Conservation (phyloP, 352 stramenopile genomes). For the Globisporangium heterothallicum region DNA sequence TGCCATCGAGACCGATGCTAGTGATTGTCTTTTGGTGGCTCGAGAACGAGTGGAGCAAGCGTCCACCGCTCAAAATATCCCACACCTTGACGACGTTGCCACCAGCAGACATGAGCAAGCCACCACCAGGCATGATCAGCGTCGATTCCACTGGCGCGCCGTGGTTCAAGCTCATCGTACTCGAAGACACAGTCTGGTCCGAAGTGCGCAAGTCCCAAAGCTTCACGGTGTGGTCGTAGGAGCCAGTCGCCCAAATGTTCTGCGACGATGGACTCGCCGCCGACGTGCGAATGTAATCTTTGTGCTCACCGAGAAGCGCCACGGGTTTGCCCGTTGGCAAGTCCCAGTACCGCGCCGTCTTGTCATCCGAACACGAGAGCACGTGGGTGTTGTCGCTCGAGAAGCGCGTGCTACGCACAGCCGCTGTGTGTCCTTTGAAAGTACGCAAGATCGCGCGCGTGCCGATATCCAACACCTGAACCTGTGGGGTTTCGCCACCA, state of each 20-base stretch:
- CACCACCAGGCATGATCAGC: conserved; percentile 82
- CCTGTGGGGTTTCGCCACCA: conserved; percentile 62
- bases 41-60: conserved; percentile 84
- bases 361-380: conserved; percentile 88
- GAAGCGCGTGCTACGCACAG: conserved; percentile 78
- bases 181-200: conserved; percentile 46
- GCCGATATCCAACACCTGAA: conserved; percentile 84
- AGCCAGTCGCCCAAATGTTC: conserved; percentile 83
- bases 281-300: conserved; percentile 85
- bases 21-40: conserved; percentile 95
- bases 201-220: conserved; percentile 88
- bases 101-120: conserved; percentile 78
- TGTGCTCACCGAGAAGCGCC: conserved; percentile 73
- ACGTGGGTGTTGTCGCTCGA: conserved; percentile 82
- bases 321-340: conserved; percentile 78
- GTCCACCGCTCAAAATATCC: conserved; percentile 87
- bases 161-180: conserved; percentile 68
- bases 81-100: conserved; percentile 91
- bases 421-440: conserved; percentile 81
- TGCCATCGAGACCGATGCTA: conserved; percentile 83
- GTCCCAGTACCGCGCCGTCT: conserved; percentile 86
- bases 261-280: conserved; percentile 63
- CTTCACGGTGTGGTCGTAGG: conserved; percentile 92
- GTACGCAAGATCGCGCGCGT: conserved; percentile 80
- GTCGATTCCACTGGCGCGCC: conserved; percentile 86